phyloP scores from a whole-genome alignment of 2,329 filamentous ascomycete species.

The Alternaria atra region DNA sequence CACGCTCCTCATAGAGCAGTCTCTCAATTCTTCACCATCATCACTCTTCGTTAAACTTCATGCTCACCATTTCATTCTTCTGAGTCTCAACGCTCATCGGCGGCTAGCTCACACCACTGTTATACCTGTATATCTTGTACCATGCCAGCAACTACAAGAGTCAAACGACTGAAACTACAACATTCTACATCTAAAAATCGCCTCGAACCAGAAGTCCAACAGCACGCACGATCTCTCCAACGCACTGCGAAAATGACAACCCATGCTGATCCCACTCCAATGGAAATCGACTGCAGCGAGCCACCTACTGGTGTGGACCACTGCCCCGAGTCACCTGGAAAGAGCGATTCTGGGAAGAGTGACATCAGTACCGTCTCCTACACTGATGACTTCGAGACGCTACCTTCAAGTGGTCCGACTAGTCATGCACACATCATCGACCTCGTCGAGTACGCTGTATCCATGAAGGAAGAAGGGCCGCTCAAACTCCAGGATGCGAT shows the following conservation, averaged over 20 bases:
- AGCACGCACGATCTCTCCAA: not conserved
- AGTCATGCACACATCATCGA: slow-evolving; percentile 19
- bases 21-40: not conserved
- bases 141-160: not conserved
- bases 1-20: not conserved
- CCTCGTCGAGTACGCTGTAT: slow-evolving; percentile 7
- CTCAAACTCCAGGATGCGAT: slow-evolving; percentile 28
- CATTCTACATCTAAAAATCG: not conserved
- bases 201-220: too few species aligned
- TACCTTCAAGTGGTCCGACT: slow-evolving; percentile 5
- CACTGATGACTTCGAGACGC: slow-evolving; percentile 6
- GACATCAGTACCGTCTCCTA: slow-evolving; percentile 6
- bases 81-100: not conserved
- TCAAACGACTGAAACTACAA: not conserved
- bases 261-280: not conserved
- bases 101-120: not conserved
- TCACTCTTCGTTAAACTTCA: not conserved
- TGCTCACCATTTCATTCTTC: not conserved
- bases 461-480: not conserved
- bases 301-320: accelerated
- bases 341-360: slow-evolving; percentile 4
- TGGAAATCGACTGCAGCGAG: slow-evolving; percentile 2
- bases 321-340: not conserved
- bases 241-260: not conserved
- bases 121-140: not conserved